Percentiles rank a stretch among this genome's conserved stretches.
These are phyloP conservation scores for Onygenales sp. DNA, from an alignment of 2,329 filamentous ascomycete genomes.

Conservation along the genomic window DNA sequence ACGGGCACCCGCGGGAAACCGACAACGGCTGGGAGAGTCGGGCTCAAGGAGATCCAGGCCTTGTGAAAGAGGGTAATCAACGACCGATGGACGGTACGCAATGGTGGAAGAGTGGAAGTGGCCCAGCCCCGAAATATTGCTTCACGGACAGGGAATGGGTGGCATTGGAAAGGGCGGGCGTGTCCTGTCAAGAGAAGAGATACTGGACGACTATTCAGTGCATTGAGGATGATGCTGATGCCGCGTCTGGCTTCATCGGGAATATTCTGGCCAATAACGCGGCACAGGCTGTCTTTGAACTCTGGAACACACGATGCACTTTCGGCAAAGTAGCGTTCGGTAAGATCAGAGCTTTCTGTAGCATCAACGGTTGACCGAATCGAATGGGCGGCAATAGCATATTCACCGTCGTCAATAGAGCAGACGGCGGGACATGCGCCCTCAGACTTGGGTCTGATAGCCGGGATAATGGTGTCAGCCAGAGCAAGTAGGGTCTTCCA, in stretches of 20 bases:
- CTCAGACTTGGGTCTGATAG: constrained; percentile 34
- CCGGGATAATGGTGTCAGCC: constrained; percentile 48
- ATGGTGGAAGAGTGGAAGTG: constrained; percentile 41
- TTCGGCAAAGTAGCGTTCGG: constrained; percentile 40
- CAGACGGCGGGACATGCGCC: constrained; percentile 27
- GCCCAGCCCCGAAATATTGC: constrained; percentile 45
- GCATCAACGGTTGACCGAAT: constrained; percentile 16
- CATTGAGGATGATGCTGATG: constrained; percentile 42
- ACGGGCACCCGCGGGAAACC: constrained; percentile 47
- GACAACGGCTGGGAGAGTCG: constrained; percentile 40
- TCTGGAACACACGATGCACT: constrained; percentile 37
- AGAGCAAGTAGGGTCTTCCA: constrained; percentile 51
- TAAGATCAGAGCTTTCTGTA: constrained; percentile 26
- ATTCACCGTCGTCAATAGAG: constrained; percentile 27
- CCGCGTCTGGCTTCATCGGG: constrained; percentile 40
- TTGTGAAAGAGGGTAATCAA: constrained; percentile 42
- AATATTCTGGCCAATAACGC: constrained; percentile 41
- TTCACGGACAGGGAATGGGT: constrained; percentile 46
- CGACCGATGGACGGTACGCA: constrained; percentile 42
- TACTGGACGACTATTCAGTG: constrained; percentile 47
- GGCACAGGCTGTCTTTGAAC: constrained; percentile 41
- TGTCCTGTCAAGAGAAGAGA: constrained; percentile 50
- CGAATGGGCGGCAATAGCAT: constrained; percentile 8
- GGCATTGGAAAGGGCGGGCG: constrained; percentile 43
- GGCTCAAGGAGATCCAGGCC: constrained; percentile 45